Evolutionary conservation across 2,329 filamentous ascomycete genomes (phyloP), one percentile per base, ranked within the genome.

Genomic region (Ophiocordyceps robertsii): DNA sequence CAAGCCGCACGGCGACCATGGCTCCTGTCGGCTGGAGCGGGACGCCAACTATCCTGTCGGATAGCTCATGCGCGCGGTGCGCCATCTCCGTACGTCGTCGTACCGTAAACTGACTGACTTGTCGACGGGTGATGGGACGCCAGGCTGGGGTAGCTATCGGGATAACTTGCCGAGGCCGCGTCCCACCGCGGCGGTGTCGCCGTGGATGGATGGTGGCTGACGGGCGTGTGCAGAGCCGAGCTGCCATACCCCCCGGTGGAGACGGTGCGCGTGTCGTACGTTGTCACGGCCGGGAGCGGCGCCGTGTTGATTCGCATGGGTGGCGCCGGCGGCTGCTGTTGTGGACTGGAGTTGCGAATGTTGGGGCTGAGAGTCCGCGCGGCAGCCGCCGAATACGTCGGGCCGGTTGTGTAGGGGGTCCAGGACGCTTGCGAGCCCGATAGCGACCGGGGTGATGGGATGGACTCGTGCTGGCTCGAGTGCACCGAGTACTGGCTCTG

Each of bases 371-470:
- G 56, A 0, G 69, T 61, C n/a, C 71, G 66, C 8, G 54, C 52
- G 8, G 59, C 47, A 1, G 55, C 51, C 1, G 61, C 56, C 2
- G 55, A 53, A 44, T 64, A 65, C 12, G 56, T 49, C 2, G 57
- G 51, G 7, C 54, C 51, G 2, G 61, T 50, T 13, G 63, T 57
- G 51, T 73, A 74, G 0, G 64, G 56, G 1, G 60, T 60, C 73
- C 73, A 77, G n/a, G 61, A 60, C 2, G 68, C 57, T 4, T 66
- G 61, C 1, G 65, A 65, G 3, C 69, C 68, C 0, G 68, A 64
- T 3, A 76, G 58, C 2, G 72, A 72, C 1, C 73, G 63, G 1
- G 73, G 72, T 9, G 72, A 76, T 0, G 70, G 63, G 29, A 76
- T 64, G 5, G 66, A 59, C 37, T 75, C 71, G 37, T 69, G 63